Percentiles rank a stretch among this genome's conserved stretches.
These are phyloP conservation scores for Ophiocordyceps camponoti-saundersi DNA, from an alignment of 2,329 filamentous ascomycete species.

Conservation along the genomic window DNA sequence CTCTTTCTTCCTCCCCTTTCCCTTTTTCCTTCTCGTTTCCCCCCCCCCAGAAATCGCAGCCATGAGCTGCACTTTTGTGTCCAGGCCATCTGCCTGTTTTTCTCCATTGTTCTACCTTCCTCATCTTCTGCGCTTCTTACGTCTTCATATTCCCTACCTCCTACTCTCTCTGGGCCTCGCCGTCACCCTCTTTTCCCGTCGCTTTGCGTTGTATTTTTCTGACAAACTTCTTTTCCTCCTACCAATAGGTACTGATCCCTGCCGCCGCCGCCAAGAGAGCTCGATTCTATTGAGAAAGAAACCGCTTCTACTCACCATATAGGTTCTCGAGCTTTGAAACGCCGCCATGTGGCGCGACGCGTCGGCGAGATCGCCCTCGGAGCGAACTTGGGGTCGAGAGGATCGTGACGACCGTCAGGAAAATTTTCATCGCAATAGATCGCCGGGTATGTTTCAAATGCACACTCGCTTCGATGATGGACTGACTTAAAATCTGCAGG, in stretches of 20 bases:
- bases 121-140: slow-evolving; percentile 4
- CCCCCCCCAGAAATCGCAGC: slow-evolving; percentile 2
- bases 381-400: slow-evolving; percentile 32
- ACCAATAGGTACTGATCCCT: slow-evolving; percentile 25
- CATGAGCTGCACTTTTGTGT: background rate
- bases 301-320: slow-evolving; percentile 1
- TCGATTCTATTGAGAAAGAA: background rate
- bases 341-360: slow-evolving; percentile 35
- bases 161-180: background rate
- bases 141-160: background rate
- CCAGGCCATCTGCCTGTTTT: slow-evolving; percentile 3
- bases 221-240: slow-evolving; percentile 35
- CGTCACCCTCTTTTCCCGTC: slow-evolving; percentile 6
- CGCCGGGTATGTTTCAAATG: slow-evolving; percentile 43
- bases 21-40: slow-evolving; percentile 3
- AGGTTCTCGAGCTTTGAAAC: slow-evolving; percentile 30
- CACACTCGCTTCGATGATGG: background rate
- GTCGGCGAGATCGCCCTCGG: slow-evolving; percentile 32
- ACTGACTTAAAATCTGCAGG: slow-evolving; percentile 16
- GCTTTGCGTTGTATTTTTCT: slow-evolving; percentile 23
- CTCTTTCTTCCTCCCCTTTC: slow-evolving; percentile 3
- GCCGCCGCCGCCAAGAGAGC: slow-evolving; percentile 3
- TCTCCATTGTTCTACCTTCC: slow-evolving; percentile 2
- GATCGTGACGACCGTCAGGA: slow-evolving; percentile 29
- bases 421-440: slow-evolving; percentile 48